phyloP scores from a whole-genome alignment of 306 rosid genomes.

The Rosa multiflora region DNA sequence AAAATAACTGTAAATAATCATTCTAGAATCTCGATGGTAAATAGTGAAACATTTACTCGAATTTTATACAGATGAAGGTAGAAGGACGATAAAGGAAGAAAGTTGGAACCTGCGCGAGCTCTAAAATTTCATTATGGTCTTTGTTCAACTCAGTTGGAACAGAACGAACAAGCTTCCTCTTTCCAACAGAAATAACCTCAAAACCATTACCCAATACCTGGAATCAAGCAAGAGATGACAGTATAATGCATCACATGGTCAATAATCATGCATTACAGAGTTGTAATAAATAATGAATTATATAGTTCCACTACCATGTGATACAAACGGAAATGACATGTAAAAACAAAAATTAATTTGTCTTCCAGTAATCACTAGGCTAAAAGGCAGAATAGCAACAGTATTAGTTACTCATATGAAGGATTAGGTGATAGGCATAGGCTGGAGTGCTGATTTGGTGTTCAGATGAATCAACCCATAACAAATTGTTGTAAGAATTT shows the following conservation, averaged over 20 bases:
- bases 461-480: neutral
- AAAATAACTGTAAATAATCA: neutral
- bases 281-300: neutral
- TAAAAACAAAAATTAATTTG: neutral
- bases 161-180: conserved; percentile 90
- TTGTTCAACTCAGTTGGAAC: conserved; percentile 98
- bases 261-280: conserved; percentile 15
- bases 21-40: neutral
- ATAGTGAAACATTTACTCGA: neutral
- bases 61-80: neutral
- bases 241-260: conserved; percentile 10
- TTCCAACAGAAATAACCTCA: conserved; percentile 94
- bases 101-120: conserved; percentile 87
- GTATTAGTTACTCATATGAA: no score
- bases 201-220: conserved; percentile 93
- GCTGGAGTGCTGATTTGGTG: neutral
- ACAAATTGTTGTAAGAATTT: neutral
- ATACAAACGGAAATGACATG: neutral
- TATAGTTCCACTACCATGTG: neutral
- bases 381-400: neutral
- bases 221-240: conserved; percentile 27
- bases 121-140: conserved; percentile 94
- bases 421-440: neutral
- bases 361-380: neutral
- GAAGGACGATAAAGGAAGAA: neutral